Evolutionary conservation across 495 filamentous ascomycete genomes (phyloP), one percentile per base, ranked within the genome.

Genomic region (Penicillium malachiteum): DNA sequence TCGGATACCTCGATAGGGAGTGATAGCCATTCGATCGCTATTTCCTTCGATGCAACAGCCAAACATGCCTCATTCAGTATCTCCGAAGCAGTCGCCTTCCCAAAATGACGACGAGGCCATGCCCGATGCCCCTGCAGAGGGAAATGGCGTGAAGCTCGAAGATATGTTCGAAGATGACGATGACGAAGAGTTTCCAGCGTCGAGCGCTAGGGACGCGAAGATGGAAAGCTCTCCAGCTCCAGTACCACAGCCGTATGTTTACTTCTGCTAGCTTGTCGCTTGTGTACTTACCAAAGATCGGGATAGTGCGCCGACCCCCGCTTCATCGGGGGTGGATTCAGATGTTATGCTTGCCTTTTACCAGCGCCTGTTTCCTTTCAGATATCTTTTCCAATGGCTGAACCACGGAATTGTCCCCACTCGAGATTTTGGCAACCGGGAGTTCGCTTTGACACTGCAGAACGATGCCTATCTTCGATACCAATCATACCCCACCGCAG

Each of bases 361-460:
- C 65, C 90, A 95, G 66, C 90, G 94, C 39, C 83, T 97, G 37
- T 97, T 97, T 68, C 94, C 94, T 7, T 99, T 95, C 77, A 87
- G 94, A 33, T 87, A 90, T 60, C 85, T 97, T 21, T 97, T 97
- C 74, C 92, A 97, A 70, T 99, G 94, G 94, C 83, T 99, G 14
- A 97, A 97, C 66, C 94, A 99, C 69, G 90, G 89, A 43, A 85
- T 92, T 30, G 80, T 84, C 6, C 94, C 95, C 0, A 86, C 87
- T 2, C 85, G 84, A 55, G 92, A 97, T 66, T 97, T 97, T 68
- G 83, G 80, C 12, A 90, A 97, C 65, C 89, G 94, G 50, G 94
- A 99, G 68, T 97, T 99, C 65, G 90, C 92, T 14, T 90, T 99
- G 60, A 96, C 91, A 3, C 75, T 97, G 14, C 87, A 87, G 57